phyloP scores from a whole-genome alignment of 305 asterid genomes.

The Solanum hybrid region DNA sequence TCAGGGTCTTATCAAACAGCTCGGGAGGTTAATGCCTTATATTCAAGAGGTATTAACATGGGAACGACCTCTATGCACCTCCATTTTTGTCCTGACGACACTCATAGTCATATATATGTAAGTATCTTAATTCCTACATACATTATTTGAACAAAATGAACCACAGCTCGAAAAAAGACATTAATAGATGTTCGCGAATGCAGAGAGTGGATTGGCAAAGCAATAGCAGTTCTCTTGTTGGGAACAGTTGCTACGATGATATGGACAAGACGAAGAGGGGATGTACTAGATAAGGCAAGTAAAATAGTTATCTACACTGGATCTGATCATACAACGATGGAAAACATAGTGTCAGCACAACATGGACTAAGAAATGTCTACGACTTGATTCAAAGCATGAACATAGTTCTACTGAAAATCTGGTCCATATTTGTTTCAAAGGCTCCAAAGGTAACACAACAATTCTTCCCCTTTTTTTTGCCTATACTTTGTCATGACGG shows the following conservation, averaged over 20 bases:
- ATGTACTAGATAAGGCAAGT: conserved; percentile 16
- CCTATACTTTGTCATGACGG: not conserved
- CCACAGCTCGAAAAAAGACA: not conserved
- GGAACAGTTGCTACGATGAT: conserved; percentile 45
- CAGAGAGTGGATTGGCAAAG: conserved; percentile 74
- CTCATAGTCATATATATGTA: conserved; percentile 55
- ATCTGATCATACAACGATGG: conserved; percentile 64
- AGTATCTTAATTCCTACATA: conserved; percentile 5
- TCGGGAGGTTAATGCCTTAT: conserved; percentile 22
- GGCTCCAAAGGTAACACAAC: conserved; percentile 61
- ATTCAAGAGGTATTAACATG: conserved; percentile 36
- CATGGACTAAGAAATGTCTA: conserved; percentile 47
- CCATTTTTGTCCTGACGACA: conserved; percentile 19
- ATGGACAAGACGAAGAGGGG: conserved; percentile 22
- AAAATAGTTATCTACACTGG: conserved; percentile 47
- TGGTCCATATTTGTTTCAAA: conserved; percentile 58
- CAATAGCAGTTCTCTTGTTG: conserved; percentile 42
- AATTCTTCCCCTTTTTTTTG: not conserved
- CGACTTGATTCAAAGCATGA: conserved; percentile 48
- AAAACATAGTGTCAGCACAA: conserved; percentile 82
- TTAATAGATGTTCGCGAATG: not conserved
- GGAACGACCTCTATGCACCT: conserved; percentile 51
- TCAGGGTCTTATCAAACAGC: conserved; percentile 57
- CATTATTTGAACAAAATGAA: not conserved
- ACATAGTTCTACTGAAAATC: conserved; percentile 53